These are phyloP conservation scores for Neurospora terricola DNA, from an alignment of 495 filamentous ascomycete genomes.

Conservation along the genomic window DNA sequence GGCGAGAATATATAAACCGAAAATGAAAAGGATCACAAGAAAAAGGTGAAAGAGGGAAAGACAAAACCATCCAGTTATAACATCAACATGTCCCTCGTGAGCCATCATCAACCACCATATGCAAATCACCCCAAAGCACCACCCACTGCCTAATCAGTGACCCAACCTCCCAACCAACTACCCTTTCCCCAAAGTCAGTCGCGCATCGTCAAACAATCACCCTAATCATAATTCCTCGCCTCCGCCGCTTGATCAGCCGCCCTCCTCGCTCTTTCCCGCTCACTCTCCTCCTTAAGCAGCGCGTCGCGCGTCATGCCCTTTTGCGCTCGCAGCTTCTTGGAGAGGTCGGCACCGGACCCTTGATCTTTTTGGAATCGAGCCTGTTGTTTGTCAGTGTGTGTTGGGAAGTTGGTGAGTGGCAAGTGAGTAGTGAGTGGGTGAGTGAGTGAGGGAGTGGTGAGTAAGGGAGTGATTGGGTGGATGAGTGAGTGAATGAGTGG, in stretches of 20 bases:
- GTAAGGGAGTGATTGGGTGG: too few relatives aligned
- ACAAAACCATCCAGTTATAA: not conserved
- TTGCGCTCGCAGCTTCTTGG: constrained; percentile 52
- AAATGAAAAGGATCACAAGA: not conserved
- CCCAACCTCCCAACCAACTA: not conserved
- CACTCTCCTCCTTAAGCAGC: constrained; percentile 47
- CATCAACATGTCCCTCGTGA: not conserved
- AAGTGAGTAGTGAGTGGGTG: not conserved
- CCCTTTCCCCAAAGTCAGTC: not conserved
- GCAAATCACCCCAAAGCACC: not conserved
- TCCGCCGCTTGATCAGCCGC: constrained; percentile 46
- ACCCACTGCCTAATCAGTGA: not conserved
- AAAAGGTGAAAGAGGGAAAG: not conserved
- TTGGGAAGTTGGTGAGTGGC: not conserved
- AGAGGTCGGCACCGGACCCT: constrained; percentile 47
- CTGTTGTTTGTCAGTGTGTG: constrained; percentile 15
- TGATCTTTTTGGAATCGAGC: constrained; percentile 31
- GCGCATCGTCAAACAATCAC: not conserved
- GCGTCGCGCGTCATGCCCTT: constrained; percentile 53
- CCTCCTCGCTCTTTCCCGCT: constrained; percentile 43
- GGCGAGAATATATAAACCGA: not conserved
- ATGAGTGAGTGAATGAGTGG: too few relatives aligned
- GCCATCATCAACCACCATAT: not conserved
- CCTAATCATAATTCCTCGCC: constrained; percentile 36
- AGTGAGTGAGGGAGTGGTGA: not conserved